Evolutionary conservation across 306 rosid species (phyloP).

Genomic region (Acacia confusa): DNA sequence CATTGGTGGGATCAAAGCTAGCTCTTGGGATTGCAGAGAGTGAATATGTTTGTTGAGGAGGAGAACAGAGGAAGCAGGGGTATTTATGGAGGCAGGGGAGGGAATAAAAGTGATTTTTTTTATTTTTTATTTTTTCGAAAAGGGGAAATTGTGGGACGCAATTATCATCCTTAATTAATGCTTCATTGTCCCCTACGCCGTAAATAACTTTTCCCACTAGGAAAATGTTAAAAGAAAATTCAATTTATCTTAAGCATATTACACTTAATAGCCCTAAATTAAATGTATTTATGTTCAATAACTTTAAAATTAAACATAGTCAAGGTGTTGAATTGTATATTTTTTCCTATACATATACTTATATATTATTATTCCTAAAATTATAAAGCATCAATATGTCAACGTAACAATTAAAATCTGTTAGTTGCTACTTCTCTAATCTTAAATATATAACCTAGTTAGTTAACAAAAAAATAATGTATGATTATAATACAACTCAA

Average conservation of each 20-base stretch:
- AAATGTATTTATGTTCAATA: neutral
- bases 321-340: neutral
- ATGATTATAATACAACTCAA: too few species aligned
- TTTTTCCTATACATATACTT: neutral
- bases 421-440: neutral
- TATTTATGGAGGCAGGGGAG: slow-evolving; percentile 56
- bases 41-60: slow-evolving; percentile 3
- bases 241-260: neutral
- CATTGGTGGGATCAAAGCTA: slow-evolving; percentile 31
- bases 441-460: too few species aligned
- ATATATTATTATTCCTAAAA: neutral
- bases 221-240: neutral
- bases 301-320: neutral
- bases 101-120: neutral
- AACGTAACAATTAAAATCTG: neutral
- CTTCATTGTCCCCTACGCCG: slow-evolving; percentile 1
- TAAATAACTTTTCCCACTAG: neutral
- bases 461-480: too few species aligned
- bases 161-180: slow-evolving; percentile 43
- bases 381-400: neutral
- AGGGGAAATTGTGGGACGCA: neutral
- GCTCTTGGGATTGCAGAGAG: neutral
- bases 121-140: neutral
- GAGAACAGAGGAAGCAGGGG: slow-evolving; percentile 26
- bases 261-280: neutral